Evolutionary conservation across 139 green algal genomes (phyloP).

Genomic region (Raphidocelis subcapitata): DNA sequence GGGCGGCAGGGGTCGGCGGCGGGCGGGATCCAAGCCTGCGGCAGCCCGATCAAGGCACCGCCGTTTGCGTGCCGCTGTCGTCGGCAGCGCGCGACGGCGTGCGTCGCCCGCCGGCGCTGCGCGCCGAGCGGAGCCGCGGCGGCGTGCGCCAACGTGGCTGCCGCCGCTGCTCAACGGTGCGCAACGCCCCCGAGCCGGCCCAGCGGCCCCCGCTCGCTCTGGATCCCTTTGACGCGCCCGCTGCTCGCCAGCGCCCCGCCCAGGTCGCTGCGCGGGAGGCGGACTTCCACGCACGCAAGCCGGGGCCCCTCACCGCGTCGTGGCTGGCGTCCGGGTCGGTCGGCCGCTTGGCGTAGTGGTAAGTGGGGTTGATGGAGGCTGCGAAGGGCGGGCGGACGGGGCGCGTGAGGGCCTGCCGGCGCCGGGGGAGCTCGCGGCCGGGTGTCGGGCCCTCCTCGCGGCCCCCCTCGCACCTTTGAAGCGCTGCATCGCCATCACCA

Average conservation of each 20-base stretch:
- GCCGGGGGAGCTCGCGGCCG: not conserved
- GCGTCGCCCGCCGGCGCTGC: no score
- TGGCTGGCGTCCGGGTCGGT: not conserved
- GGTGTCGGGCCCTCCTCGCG: not conserved
- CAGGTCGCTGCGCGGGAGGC: no score
- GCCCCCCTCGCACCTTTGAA: constrained; percentile 41
- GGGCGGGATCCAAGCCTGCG: not conserved
- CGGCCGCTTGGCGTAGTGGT: constrained; percentile 49
- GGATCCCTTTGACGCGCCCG: no score
- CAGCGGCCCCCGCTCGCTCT: no score
- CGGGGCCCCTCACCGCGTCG: constrained; percentile 5
- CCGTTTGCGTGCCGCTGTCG: not conserved
- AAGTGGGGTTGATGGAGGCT: constrained; percentile 59
- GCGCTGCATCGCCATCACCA: constrained; percentile 57
- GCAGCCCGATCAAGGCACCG: not conserved
- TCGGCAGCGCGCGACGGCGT: not conserved
- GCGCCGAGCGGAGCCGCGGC: no score
- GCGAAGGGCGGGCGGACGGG: no score
- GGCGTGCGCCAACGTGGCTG: no score
- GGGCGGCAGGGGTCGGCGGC: not conserved
- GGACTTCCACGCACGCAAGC: no score
- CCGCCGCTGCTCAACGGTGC: no score
- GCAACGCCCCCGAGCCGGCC: no score
- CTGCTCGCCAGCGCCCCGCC: no score
- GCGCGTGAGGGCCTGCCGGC: no score